Evolutionary conservation across 1,139 yeast genomes (phyloP), one percentile per base, ranked within the genome.

Genomic region (Zygoascus hellenicus): DNA sequence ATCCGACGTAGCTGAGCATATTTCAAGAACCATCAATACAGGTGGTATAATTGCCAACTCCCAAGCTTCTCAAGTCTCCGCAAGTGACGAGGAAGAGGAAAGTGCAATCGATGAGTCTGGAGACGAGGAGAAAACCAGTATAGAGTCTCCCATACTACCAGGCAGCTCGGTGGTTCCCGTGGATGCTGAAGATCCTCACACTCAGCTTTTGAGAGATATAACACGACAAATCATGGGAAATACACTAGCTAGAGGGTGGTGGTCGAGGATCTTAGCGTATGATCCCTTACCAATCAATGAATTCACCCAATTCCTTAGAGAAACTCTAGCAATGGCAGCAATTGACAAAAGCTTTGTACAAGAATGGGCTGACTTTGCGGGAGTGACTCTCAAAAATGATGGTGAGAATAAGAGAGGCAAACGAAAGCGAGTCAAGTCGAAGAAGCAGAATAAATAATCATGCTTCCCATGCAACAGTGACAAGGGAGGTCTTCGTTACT

Each of bases 291-390:
- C 52, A 10, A 38, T 54, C 29, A 52, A 51, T 9, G 48, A 45
- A 16, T 51, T 56, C 34, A 46, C 46, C 26, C 38, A 36, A 6
- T 56, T 49, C 38, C 38, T 56, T 15, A 48, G 48, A 29, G 19
- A 30, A 1, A 47, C 40, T 13, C 38, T 55, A 14, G 41, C 34
- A 10, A 49, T 54, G 43, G 43, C 36, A 37, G 46, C 49, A n/a
- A 42, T 57, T 9, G 54, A 53, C 28, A 26, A 42, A 4, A 39
- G 48, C 14, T 45, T 54, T 31, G 47, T 57, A 10, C 51, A 55
- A 15, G 51, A 41, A 19, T 57, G 60, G 60, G 56, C 58, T 37
- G 60, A 57, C 43, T 26, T 34, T 13, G 45, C 48, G 10, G 60
- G 60, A 2, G 51, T 57, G 7, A 43, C 54, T 9, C 47, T 51